Percentiles rank a stretch among this genome's conserved stretches.
These are phyloP conservation scores for Adansonia grandidieri DNA, from an alignment of 441 rosid species.

Conservation along the genomic window DNA sequence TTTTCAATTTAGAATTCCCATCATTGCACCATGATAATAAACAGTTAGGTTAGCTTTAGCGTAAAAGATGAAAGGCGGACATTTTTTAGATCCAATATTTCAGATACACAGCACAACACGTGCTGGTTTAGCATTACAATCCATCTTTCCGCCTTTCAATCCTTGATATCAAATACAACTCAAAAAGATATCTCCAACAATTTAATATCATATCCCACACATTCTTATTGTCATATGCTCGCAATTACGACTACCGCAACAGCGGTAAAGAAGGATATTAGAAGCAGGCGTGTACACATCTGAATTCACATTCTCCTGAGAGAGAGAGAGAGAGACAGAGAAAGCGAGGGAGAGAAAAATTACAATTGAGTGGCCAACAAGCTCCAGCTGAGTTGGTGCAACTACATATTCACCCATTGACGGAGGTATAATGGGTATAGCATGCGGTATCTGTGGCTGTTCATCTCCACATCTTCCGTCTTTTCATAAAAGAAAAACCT, in stretches of 20 bases:
- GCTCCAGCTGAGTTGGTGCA: slow-evolving; percentile 40
- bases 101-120: background rate
- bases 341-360: slow-evolving; percentile 24
- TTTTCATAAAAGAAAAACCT: slow-evolving; percentile 29
- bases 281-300: background rate
- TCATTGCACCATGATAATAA: background rate
- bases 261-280: background rate
- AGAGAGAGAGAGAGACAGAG: too few species aligned
- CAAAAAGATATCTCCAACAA: slow-evolving; percentile 1
- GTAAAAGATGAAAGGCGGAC: background rate
- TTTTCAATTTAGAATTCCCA: slow-evolving; percentile 18
- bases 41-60: background rate
- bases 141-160: background rate
- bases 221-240: background rate
- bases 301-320: background rate
- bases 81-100: background rate
- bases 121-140: background rate
- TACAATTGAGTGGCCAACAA: slow-evolving; percentile 43
- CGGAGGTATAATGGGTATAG: slow-evolving; percentile 30
- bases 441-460: slow-evolving; percentile 27
- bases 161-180: slow-evolving; percentile 2
- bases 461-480: slow-evolving; percentile 41
- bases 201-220: background rate
- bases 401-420: slow-evolving; percentile 34
- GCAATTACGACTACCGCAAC: background rate